Conservation (phyloP, 164 flowering plant genomes). For the Kingdonia uniflora region DNA sequence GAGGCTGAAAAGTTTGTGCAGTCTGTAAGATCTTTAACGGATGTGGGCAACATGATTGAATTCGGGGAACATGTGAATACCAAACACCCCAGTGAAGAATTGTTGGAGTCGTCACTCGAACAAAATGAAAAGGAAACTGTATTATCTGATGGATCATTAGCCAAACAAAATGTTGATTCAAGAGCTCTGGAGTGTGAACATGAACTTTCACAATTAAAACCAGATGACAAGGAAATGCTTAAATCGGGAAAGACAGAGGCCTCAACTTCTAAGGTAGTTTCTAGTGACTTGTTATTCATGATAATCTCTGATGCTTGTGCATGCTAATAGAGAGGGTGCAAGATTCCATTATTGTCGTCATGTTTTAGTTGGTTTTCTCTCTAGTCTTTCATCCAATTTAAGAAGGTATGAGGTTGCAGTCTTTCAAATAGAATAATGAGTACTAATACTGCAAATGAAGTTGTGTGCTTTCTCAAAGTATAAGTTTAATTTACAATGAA, state of each 20-base stretch:
- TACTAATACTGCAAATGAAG: no score
- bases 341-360: no score
- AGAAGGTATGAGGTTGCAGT: no score
- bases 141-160: conserved; percentile 12
- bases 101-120: conserved; percentile 15
- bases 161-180: conserved; percentile 13
- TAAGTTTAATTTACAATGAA: no score
- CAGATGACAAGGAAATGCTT: conserved; percentile 13
- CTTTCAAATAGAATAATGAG: no score
- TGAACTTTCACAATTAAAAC: conserved; percentile 9
- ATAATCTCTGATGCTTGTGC: no score
- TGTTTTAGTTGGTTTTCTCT: no score
- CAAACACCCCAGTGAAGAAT: conserved; percentile 9
- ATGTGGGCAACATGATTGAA: conserved; percentile 17
- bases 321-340: no score
- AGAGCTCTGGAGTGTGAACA: conserved; percentile 9
- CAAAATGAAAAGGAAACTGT: conserved; percentile 9
- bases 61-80: conserved; percentile 10
- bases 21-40: conserved; percentile 21
- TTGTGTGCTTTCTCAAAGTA: no score
- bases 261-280: conserved; percentile 27
- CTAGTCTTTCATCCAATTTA: no score
- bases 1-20: conserved; percentile 18
- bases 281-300: no score
- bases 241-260: conserved; percentile 15